Percentiles rank a stretch among this genome's conserved stretches.
phyloP scores from a whole-genome alignment of 2,329 filamentous ascomycete genomes.

The Talaromyces piceae region DNA sequence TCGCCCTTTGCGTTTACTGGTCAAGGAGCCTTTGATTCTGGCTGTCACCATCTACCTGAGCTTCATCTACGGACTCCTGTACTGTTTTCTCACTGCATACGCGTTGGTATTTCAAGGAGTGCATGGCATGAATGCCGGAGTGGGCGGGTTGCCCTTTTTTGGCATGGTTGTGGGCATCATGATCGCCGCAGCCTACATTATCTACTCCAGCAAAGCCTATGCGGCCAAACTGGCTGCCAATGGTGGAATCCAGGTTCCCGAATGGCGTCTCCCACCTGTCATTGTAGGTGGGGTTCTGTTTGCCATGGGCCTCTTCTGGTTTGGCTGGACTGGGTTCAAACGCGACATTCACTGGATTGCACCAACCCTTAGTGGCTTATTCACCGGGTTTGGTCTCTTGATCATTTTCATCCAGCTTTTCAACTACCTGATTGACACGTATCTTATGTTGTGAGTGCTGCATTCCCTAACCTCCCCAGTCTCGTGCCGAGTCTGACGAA shows the following conservation, averaged over 20 bases:
- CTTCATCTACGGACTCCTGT: conserved; percentile 25
- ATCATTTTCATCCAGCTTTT: conserved; percentile 26
- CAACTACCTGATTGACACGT: conserved; percentile 34
- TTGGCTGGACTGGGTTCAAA: conserved; percentile 28
- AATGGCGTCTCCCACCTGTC: conserved; percentile 26
- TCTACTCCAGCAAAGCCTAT: conserved; percentile 21
- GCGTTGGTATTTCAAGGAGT: conserved; percentile 23
- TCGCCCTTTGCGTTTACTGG: conserved; percentile 33
- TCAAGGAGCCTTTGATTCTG: conserved; percentile 36
- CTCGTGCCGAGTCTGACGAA: background rate
- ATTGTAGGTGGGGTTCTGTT: conserved; percentile 27
- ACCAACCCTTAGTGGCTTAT: conserved; percentile 25
- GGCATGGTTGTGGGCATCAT: conserved; percentile 24
- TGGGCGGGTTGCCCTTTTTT: conserved; percentile 24
- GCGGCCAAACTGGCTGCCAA: conserved; percentile 23
- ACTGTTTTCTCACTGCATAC: conserved; percentile 22
- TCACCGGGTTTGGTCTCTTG: conserved; percentile 26
- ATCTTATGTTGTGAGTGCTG: conserved; percentile 31
- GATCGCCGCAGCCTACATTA: conserved; percentile 20
- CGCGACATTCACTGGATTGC: conserved; percentile 28
- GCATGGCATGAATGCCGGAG: conserved; percentile 21
- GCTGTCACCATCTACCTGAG: conserved; percentile 26
- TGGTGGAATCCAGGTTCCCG: conserved; percentile 23
- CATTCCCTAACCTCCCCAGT: background rate
- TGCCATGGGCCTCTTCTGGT: conserved; percentile 31